Conservation (phyloP, 2,329 filamentous ascomycete genomes). For the Penicillium sp. region DNA sequence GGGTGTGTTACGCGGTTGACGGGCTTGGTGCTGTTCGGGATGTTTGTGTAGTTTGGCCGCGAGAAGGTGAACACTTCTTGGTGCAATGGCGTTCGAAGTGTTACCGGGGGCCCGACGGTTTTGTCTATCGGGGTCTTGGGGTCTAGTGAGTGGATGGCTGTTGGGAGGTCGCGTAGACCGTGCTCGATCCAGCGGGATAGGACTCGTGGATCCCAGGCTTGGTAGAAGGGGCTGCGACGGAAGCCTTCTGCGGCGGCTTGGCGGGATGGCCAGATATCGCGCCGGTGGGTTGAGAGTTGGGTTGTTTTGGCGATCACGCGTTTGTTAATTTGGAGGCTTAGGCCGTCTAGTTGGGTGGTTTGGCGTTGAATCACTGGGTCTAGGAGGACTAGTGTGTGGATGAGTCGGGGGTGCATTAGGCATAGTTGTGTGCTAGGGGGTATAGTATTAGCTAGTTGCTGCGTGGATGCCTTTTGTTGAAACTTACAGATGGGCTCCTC, state of each 20-base stretch:
- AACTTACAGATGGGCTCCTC: constrained; percentile 64
- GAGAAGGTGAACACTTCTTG: constrained; percentile 68
- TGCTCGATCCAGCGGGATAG: constrained; percentile 69
- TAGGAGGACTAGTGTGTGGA: constrained; percentile 72
- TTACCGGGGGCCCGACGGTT: constrained; percentile 53
- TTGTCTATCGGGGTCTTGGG: constrained; percentile 13
- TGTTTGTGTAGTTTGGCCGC: constrained; percentile 59
- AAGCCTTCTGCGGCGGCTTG: constrained; percentile 66
- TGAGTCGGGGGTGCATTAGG: constrained; percentile 75
- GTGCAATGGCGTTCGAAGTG: constrained; percentile 74
- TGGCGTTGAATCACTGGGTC: constrained; percentile 71
- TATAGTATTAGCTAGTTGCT: constrained; percentile 1
- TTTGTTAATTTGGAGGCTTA: constrained; percentile 24
- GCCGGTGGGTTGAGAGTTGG: constrained; percentile 65
- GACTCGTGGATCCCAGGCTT: constrained; percentile 76
- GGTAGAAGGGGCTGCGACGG: constrained; percentile 70
- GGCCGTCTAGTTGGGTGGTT: constrained; percentile 40
- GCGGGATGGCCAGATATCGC: constrained; percentile 79
- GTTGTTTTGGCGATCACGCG: constrained; percentile 37
- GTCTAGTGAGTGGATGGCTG: constrained; percentile 42
- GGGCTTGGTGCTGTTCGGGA: constrained; percentile 38
- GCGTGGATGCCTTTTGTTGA: neutral
- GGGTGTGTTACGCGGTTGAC: constrained; percentile 44
- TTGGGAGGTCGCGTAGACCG: constrained; percentile 74
- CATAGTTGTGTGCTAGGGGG: constrained; percentile 59